Evolutionary conservation across 495 filamentous ascomycete species (phyloP).

Genomic region (Parathielavia appendiculata): DNA sequence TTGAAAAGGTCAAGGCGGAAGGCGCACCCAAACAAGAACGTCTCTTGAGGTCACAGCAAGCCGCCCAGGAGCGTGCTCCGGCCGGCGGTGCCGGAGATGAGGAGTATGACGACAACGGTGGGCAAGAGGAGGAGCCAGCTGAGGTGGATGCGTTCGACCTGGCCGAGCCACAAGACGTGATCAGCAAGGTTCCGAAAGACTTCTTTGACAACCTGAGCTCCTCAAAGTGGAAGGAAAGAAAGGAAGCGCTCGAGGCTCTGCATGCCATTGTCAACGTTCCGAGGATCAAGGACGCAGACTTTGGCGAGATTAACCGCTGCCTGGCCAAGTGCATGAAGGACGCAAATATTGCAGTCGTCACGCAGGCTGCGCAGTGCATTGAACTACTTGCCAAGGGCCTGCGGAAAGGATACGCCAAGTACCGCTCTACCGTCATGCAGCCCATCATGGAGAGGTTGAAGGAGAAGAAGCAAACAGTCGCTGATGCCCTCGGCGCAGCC

Average conservation of each 20-base stretch:
- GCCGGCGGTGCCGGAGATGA: constrained; percentile 51
- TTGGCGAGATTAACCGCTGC: constrained; percentile 70
- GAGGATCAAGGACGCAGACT: constrained; percentile 85
- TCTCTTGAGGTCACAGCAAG: constrained; percentile 83
- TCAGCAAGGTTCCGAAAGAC: constrained; percentile 75
- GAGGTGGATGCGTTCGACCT: constrained; percentile 83
- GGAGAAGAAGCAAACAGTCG: constrained; percentile 88
- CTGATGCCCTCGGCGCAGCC: constrained; percentile 79
- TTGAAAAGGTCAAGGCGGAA: constrained; percentile 88
- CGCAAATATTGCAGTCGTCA: constrained; percentile 93
- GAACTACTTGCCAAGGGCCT: constrained; percentile 88
- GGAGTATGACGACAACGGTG: constrained; percentile 55
- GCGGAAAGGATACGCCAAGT: constrained; percentile 70
- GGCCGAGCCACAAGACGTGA: constrained; percentile 81
- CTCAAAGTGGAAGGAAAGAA: constrained; percentile 97
- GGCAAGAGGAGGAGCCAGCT: constrained; percentile 60
- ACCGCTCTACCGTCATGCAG: constrained; percentile 69
- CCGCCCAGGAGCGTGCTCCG: constrained; percentile 64
- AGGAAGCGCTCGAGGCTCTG: constrained; percentile 85
- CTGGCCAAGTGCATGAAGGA: constrained; percentile 98
- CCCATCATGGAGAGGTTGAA: constrained; percentile 94
- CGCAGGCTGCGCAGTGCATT: constrained; percentile 88
- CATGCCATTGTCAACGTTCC: constrained; percentile 75
- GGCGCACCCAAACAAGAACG: constrained; percentile 84
- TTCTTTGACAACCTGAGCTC: constrained; percentile 78